phyloP scores from a whole-genome alignment of 805 yeast species.

The Lipomyces japonicus region DNA sequence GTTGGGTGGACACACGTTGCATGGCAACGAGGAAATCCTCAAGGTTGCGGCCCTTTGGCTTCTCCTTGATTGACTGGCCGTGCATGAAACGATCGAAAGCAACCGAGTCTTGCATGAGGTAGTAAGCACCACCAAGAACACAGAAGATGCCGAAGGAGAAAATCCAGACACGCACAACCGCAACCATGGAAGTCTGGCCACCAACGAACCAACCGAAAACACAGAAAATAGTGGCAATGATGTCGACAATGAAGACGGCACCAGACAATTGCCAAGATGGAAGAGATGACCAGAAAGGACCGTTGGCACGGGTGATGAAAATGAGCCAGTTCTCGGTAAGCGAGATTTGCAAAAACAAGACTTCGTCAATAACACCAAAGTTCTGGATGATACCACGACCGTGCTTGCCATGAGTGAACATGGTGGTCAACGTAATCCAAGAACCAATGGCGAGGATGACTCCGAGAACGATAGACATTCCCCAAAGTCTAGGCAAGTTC shows the following conservation, averaged over 20 bases:
- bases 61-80: constrained; percentile 46
- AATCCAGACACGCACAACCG: constrained; percentile 91
- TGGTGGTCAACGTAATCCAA: constrained; percentile 92
- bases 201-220: constrained; percentile 97
- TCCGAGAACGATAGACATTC: constrained; percentile 72
- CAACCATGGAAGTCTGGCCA: constrained; percentile 94
- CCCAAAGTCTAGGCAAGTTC: constrained; percentile 92
- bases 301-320: constrained; percentile 93
- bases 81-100: constrained; percentile 55
- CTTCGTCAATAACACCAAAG: constrained; percentile 92
- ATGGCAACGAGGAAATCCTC: constrained; percentile 60
- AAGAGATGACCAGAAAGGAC: constrained; percentile 95
- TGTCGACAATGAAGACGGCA: constrained; percentile 86
- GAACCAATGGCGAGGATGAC: constrained; percentile 69
- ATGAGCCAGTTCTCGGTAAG: constrained; percentile 96
- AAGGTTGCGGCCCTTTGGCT: constrained; percentile 47
- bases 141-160: constrained; percentile 98
- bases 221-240: constrained; percentile 87
- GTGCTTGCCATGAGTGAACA: constrained; percentile 65
- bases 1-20: constrained; percentile 66
- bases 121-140: constrained; percentile 94
- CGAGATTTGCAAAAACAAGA: constrained; percentile 88
- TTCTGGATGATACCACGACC: constrained; percentile 91
- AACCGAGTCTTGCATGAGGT: constrained; percentile 66
- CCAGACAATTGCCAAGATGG: constrained; percentile 97